Conservation (phyloP, 2,329 filamentous ascomycete species). For the Chalara sp. region DNA sequence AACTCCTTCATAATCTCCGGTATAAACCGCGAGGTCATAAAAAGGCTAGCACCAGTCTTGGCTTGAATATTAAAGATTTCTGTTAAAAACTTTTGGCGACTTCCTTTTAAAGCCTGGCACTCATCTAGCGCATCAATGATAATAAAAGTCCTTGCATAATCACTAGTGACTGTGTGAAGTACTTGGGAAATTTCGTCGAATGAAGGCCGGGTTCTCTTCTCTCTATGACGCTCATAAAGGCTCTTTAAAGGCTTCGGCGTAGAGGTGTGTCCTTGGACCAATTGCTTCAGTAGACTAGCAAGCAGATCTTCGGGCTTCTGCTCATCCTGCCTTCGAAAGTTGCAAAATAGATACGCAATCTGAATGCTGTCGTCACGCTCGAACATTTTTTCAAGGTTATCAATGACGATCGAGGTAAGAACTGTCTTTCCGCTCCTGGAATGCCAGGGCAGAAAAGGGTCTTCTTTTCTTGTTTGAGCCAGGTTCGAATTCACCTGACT, state of each 20-base stretch:
- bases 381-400: conserved; percentile 28
- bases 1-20: conserved; percentile 18
- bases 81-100: conserved; percentile 18
- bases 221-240: conserved; percentile 18
- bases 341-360: conserved; percentile 29
- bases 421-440: conserved; percentile 42
- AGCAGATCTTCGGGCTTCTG: conserved; percentile 22
- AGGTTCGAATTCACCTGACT: conserved; percentile 6
- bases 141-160: conserved; percentile 15
- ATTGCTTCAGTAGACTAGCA: conserved; percentile 13
- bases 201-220: conserved; percentile 16
- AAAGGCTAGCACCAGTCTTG: conserved; percentile 10
- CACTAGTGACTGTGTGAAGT: conserved; percentile 12
- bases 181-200: conserved; percentile 14
- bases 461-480: conserved; percentile 1
- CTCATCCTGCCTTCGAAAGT: conserved; percentile 21
- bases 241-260: conserved; percentile 10
- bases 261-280: conserved; percentile 8
- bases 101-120: conserved; percentile 4
- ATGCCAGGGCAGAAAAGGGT: neutral
- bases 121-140: conserved; percentile 13
- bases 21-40: conserved; percentile 27
- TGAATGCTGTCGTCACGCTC: conserved; percentile 12
- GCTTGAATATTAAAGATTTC: conserved; percentile 19
- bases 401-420: conserved; percentile 33